Conservation (phyloP, 2,329 filamentous ascomycete species). For the Pezicula neosporulosa region DNA sequence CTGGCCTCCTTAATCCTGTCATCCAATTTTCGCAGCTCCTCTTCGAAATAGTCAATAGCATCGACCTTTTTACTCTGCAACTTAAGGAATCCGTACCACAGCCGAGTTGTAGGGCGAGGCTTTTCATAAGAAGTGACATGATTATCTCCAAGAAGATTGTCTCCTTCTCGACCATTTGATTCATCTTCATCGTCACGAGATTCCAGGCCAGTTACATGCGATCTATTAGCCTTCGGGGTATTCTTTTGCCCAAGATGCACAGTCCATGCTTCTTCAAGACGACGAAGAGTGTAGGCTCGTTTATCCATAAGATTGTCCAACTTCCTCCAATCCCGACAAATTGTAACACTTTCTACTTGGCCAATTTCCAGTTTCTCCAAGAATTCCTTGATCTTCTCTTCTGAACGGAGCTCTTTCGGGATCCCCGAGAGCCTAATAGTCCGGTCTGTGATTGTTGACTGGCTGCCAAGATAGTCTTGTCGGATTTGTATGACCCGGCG, state of each 20-base stretch:
- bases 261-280: constrained; percentile 81
- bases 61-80: constrained; percentile 73
- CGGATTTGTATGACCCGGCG: constrained; percentile 79
- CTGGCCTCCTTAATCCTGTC: constrained; percentile 68
- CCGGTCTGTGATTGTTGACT: constrained; percentile 92
- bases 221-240: constrained; percentile 41
- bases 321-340: constrained; percentile 84
- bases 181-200: constrained; percentile 33
- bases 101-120: constrained; percentile 62
- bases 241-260: constrained; percentile 62
- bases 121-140: constrained; percentile 41
- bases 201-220: constrained; percentile 12
- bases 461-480: constrained; percentile 87
- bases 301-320: constrained; percentile 72
- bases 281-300: constrained; percentile 61
- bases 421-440: constrained; percentile 92
- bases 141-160: constrained; percentile 48
- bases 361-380: constrained; percentile 88
- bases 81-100: constrained; percentile 77
- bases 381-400: constrained; percentile 79
- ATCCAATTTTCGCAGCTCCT: constrained; percentile 76
- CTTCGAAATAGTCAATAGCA: constrained; percentile 91
- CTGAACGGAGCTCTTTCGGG: constrained; percentile 72
- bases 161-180: constrained; percentile 50
- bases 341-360: constrained; percentile 79